Percentiles rank a stretch among this genome's conserved stretches.
Evolutionary conservation across 768 basidiomycete genomes (phyloP).

Genomic region (Cantharellus anzutake): DNA sequence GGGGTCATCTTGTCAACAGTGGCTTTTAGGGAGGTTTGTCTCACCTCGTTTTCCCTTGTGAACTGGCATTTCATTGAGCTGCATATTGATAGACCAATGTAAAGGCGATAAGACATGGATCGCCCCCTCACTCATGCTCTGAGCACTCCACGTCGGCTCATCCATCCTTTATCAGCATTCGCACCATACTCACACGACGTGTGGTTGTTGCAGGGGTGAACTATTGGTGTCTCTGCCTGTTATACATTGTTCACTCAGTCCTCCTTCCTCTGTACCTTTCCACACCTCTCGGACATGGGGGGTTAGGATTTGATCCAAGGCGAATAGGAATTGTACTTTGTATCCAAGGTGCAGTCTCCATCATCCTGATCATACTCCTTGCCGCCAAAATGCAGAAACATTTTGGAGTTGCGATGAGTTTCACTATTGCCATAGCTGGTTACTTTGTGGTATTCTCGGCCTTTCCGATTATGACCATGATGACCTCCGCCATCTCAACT

Average conservation of each 20-base stretch:
- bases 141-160: neutral
- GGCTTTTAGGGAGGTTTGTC: slow-evolving; percentile 7
- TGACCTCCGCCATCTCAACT: too few species aligned
- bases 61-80: too few species aligned
- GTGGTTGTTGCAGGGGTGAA: slow-evolving; percentile 45
- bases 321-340: slow-evolving; percentile 5
- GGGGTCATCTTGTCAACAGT: neutral
- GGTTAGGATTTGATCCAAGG: slow-evolving; percentile 1
- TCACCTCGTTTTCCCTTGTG: too few species aligned
- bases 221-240: slow-evolving; percentile 26
- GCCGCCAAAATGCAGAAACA: neutral
- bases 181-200: slow-evolving; percentile 4
- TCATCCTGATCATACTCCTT: neutral
- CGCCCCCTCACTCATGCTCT: too few species aligned
- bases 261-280: slow-evolving; percentile 29
- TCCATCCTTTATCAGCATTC: neutral
- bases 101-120: neutral
- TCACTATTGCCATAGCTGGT: neutral
- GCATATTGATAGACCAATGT: neutral
- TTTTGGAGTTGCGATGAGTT: neutral
- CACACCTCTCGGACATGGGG: slow-evolving; percentile 3
- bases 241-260: slow-evolving; percentile 42
- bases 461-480: neutral
- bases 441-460: neutral
- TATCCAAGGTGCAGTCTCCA: neutral